Conservation (phyloP, 176 grass and related monocot genomes). For the Paspalum vaginatum region DNA sequence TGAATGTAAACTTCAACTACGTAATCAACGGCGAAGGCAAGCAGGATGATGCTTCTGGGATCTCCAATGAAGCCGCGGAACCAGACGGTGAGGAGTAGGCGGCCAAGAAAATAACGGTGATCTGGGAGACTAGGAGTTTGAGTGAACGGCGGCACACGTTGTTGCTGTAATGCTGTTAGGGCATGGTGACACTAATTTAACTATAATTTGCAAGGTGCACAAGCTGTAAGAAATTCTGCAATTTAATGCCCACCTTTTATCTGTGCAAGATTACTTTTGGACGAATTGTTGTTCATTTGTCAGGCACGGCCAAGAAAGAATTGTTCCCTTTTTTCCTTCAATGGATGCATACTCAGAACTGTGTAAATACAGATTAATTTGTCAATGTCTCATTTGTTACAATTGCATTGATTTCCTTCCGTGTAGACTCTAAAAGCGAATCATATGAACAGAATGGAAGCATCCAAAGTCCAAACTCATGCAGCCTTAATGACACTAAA, state of each 20-base stretch:
- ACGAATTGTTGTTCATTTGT: background rate
- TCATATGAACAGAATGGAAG: background rate
- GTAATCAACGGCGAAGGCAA: too few relatives aligned
- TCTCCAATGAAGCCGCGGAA: too few relatives aligned
- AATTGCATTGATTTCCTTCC: background rate
- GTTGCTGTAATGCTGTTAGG: background rate
- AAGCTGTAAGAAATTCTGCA: conserved; percentile 5
- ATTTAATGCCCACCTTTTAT: background rate
- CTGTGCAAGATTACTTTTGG: background rate
- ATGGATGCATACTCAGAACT: background rate
- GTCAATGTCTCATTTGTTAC: background rate
- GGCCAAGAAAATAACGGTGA: too few relatives aligned
- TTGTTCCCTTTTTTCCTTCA: background rate
- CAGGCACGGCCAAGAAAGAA: background rate
- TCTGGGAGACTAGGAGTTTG: too few relatives aligned
- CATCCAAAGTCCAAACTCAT: background rate
- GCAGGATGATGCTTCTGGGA: too few relatives aligned
- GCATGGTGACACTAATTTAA: background rate
- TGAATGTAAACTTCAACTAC: too few relatives aligned
- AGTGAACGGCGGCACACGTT: too few relatives aligned
- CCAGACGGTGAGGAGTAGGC: too few relatives aligned
- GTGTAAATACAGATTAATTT: background rate
- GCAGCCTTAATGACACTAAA: background rate
- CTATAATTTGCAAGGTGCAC: background rate
- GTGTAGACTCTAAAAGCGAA: background rate